Evolutionary conservation across 2,329 filamentous ascomycete genomes (phyloP).

Genomic region (Xylaria hypoxylon): DNA sequence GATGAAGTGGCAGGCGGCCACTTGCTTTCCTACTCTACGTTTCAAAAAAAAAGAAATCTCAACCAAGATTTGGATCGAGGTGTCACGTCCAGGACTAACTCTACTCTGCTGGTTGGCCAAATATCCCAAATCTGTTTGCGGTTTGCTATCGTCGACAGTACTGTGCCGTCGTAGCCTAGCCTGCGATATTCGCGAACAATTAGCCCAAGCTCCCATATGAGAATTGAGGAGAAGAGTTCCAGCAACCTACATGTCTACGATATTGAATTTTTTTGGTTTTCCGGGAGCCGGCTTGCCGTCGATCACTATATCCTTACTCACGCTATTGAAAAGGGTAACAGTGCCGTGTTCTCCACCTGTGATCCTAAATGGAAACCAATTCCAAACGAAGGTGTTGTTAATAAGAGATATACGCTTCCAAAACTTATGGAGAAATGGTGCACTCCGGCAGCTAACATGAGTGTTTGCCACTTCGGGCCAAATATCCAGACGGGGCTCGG

Average conservation of each 20-base stretch:
- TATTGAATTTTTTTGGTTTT: background rate
- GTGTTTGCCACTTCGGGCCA: no score
- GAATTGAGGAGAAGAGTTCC: background rate
- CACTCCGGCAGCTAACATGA: no score
- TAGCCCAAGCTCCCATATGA: background rate
- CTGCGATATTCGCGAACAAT: background rate
- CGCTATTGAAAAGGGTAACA: no score
- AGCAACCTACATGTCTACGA: background rate
- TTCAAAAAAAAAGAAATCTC: background rate
- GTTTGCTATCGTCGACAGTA: conserved; percentile 4
- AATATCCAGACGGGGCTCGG: no score
- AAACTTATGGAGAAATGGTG: no score
- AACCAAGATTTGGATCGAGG: background rate
- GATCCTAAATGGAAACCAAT: no score
- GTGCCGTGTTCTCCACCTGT: no score
- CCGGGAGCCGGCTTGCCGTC: background rate
- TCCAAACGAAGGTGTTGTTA: no score
- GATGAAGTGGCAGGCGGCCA: background rate
- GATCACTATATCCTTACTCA: no score
- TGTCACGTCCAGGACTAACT: background rate
- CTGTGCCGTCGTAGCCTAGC: conserved; percentile 1
- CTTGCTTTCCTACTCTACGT: background rate
- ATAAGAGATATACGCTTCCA: no score
- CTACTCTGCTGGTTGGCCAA: conserved; percentile 1
- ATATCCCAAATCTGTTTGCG: conserved; percentile 3